These are phyloP conservation scores for Globisporangium irregulare DNA, from an alignment of 352 stramenopile species.

Conservation along the genomic window DNA sequence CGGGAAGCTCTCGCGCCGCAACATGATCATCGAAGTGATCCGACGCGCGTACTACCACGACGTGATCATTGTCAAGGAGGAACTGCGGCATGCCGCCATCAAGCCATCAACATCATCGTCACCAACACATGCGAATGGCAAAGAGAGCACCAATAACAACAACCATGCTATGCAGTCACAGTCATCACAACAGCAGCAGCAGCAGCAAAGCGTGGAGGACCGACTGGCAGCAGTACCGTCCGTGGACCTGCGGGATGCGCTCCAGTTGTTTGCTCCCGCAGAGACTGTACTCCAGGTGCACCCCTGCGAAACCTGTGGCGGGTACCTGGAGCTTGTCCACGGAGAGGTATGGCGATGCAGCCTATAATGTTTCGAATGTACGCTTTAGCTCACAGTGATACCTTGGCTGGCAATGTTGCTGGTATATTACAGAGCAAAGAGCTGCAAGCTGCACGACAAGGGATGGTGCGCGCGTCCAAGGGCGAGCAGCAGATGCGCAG, in stretches of 20 bases:
- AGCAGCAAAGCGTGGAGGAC: conserved; percentile 26
- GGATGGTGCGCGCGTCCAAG: conserved; percentile 65
- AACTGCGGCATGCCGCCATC: conserved; percentile 42
- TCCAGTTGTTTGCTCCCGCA: conserved; percentile 69
- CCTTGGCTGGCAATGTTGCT: not conserved
- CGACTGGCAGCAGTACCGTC: conserved; percentile 60
- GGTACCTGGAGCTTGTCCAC: conserved; percentile 75
- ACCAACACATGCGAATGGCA: not conserved
- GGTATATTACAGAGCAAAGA: conserved; percentile 52
- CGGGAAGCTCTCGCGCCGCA: conserved; percentile 62
- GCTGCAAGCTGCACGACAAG: conserved; percentile 51
- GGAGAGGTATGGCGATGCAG: conserved; percentile 39
- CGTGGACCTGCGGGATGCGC: conserved; percentile 59
- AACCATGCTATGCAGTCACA: not conserved
- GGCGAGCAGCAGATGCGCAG: conserved; percentile 68
- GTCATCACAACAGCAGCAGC: conserved; percentile 1
- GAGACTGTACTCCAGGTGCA: conserved; percentile 76
- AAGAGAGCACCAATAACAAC: not conserved
- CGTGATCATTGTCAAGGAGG: conserved; percentile 81
- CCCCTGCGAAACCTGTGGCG: conserved; percentile 67
- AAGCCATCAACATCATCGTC: not conserved
- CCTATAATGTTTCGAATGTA: no score
- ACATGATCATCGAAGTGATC: conserved; percentile 73
- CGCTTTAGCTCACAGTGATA: no score
- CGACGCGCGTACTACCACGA: conserved; percentile 79